Evolutionary conservation across 805 yeast genomes (phyloP), one percentile per base, ranked within the genome.

Genomic region (Nakazawaea siamensis): DNA sequence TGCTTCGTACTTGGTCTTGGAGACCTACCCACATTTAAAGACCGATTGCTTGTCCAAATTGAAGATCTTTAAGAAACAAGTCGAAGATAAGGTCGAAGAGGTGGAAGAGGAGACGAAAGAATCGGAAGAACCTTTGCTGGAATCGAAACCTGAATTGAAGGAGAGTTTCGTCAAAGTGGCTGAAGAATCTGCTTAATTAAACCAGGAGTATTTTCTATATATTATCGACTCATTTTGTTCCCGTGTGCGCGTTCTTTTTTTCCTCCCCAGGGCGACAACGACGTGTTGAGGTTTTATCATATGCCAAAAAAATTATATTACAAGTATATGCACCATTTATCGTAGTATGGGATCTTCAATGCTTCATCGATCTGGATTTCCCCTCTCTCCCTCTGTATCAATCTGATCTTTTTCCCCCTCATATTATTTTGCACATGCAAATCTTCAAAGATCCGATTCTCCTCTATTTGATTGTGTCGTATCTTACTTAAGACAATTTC

Each of bases 11-110:
- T 29, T 37, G 20, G 24, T 37, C 3, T 37, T 37, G 19, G 19
- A 33, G 31, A 37, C 40, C 3, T 37, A 33, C 25, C 40, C 40
- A 24, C 40, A 37, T 25, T 33, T 37, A 24, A 29, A 37, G 25
- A 16, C 18, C 11, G 18, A 18, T 7, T 24, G 29, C 19, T 21
- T 21, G 12, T 18, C 26, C 8, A 16, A 30, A 19, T n/a, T 21
- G 14, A 15, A 12, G 4, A 18, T 18, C 3, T 18, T 14, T 5
- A 27, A 31, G 16, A 30, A 13, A 13, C 29, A 28, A 7, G 18
- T 24, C 18, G 23, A 13, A 9, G 26, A 16, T 6, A 30, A 16
- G 6, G 12, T 9, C 4, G 26, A 29, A 18, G 33, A 35, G 15
- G 6, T 25, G 13, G 18, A 31, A 4, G 34, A 27, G 12, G 29